Conservation (phyloP, 208 protist species). For the Dictyostelium gargantuum region DNA sequence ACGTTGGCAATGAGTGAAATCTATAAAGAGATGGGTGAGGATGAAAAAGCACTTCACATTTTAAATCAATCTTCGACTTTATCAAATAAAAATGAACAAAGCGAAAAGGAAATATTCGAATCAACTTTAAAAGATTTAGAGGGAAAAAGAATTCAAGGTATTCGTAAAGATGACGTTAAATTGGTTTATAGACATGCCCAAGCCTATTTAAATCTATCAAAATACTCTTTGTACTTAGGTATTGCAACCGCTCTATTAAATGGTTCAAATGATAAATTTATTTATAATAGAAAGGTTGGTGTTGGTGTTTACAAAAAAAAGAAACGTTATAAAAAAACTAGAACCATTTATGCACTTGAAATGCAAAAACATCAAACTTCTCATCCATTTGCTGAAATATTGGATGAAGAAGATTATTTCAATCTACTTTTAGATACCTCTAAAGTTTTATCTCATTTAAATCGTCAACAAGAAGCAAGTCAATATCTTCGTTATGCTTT, state of each 20-base stretch:
- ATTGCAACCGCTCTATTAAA: constrained; percentile 27
- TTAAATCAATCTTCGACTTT: not conserved
- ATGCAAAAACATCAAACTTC: not conserved
- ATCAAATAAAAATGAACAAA: not conserved
- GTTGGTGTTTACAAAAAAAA: not conserved
- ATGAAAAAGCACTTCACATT: constrained; percentile 7
- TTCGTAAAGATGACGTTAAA: not conserved
- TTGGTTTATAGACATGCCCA: not conserved
- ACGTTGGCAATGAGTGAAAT: not conserved
- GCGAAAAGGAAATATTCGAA: not conserved
- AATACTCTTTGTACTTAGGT: constrained; percentile 9
- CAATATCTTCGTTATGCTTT: constrained; percentile 20
- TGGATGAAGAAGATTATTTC: constrained; percentile 51
- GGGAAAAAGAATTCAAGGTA: not conserved
- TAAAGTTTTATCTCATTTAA: not conserved
- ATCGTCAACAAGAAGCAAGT: constrained; percentile 5
- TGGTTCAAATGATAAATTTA: not conserved
- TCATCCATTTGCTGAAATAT: not conserved
- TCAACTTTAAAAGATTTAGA: not conserved
- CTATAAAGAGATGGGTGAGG: constrained; percentile 13
- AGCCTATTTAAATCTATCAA: not conserved
- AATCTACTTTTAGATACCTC: not conserved
- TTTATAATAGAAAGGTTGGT: not conserved
- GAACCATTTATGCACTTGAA: not conserved
- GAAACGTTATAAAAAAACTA: not conserved